Base-by-base conservation (phyloP, 2,329 filamentous ascomycete genomes). In the Davidsoniella virescens region DNA sequence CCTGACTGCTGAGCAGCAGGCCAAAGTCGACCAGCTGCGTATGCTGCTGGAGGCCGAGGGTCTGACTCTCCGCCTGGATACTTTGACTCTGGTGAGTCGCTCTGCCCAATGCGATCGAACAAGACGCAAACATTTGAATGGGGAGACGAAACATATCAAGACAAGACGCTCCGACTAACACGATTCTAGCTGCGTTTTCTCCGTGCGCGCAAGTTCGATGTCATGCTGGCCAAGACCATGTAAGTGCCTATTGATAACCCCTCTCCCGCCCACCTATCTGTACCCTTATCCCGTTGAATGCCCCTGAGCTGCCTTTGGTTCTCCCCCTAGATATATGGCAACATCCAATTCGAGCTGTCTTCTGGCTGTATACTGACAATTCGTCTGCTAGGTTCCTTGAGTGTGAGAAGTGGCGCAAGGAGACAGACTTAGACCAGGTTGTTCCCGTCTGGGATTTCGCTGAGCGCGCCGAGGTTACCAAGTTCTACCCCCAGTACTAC, bases 401-500 rank as follows among this genome's bases (percentile, higher is more conserved):
- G 47, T 82, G 76, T 60, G 90, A 96, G 70, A 80, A 84, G 63
- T 98, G 92, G 92, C 80, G 92, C 65, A 80, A 82, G 65, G 79
- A 88, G 52, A 92, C 84, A 57, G 79, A 84, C 55, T 84, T 94
- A 29, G 86, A 95, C 67, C 75, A 88, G 56, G 75, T 86, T 37
- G 78, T 90, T 50, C 78, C 77, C 55, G 82, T 70, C 58, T 94
- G 93, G 72, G 80, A 92, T 54, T 95, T 94, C 70, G 73, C 74
- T 56, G 88, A 95, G 75, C 92, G 90, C 67, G 61, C 76, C 50
- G 65, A 90, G 63, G 76, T 98, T 53, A 85, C 85, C 67, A 72
- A 90, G 67, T 94, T 84, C 73, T 98, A 98, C 70, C 87, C 87
- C 44, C 92, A 98, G 70, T 98, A 92, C 73, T 98, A 98, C 72